Percentiles rank a stretch among this genome's conserved stretches.
Evolutionary conservation across 805 yeast genomes (phyloP).

Genomic region (Wickerhamomyces silvicola): DNA sequence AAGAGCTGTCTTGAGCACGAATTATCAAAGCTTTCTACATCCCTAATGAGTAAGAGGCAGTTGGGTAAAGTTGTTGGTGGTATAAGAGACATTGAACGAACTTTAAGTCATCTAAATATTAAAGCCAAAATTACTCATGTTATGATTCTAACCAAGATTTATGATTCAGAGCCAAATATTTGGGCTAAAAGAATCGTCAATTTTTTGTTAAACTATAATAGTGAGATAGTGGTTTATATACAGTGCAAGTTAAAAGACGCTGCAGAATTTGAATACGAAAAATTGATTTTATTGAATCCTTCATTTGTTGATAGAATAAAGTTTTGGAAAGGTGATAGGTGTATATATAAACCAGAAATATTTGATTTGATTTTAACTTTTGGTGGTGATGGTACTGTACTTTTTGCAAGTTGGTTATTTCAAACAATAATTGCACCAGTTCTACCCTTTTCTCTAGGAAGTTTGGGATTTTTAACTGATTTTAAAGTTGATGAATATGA

Average conservation of each 20-base stretch:
- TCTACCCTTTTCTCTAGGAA: conserved; percentile 57
- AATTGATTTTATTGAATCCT: conserved; percentile 6
- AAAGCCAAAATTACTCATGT: conserved; percentile 19
- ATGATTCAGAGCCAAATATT: conserved; percentile 25
- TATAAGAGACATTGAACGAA: conserved; percentile 24
- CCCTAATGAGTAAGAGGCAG: conserved; percentile 22
- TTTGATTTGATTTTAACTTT: conserved; percentile 56
- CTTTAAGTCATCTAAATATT: conserved; percentile 24
- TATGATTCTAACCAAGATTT: conserved; percentile 25
- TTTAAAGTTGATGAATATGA: conserved; percentile 39
- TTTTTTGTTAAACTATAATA: conserved; percentile 15
- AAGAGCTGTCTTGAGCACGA: conserved; percentile 10
- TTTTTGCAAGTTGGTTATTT: conserved; percentile 57
- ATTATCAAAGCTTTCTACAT: conserved; percentile 11
- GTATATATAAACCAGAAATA: conserved; percentile 24
- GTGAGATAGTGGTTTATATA: conserved; percentile 14
- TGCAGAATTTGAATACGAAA: conserved; percentile 7
- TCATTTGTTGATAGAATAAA: conserved; percentile 8
- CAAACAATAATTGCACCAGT: conserved; percentile 59
- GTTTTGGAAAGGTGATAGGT: conserved; percentile 22
- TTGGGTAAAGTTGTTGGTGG: conserved; percentile 22
- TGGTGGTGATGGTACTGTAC: conserved; percentile 71
- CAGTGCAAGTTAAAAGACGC: conserved; percentile 13
- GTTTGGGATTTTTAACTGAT: conserved; percentile 56
- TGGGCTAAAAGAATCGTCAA: conserved; percentile 19